Evolutionary conservation across 202 grass and related monocot species (phyloP).

Genomic region (Elaeis oleifera): DNA sequence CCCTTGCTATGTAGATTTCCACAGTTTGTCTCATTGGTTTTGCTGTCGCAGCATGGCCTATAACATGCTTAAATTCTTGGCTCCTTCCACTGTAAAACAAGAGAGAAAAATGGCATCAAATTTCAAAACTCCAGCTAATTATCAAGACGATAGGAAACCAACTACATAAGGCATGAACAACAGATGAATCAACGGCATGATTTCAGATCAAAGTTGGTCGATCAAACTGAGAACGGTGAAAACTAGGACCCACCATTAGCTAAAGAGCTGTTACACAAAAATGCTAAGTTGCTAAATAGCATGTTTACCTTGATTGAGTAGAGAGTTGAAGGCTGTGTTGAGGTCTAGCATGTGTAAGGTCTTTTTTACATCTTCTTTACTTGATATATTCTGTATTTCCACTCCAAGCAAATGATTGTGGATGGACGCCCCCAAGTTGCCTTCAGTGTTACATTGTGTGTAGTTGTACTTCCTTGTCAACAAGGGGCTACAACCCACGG

Average conservation of each 20-base stretch:
- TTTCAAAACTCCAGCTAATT: too few relatives aligned
- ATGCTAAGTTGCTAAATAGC: not conserved
- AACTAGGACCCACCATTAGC: too few relatives aligned
- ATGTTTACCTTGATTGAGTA: not conserved
- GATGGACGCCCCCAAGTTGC: too few relatives aligned
- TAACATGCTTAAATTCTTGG: not conserved
- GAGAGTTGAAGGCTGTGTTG: not conserved
- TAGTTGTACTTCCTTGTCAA: too few relatives aligned
- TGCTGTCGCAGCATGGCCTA: conserved; percentile 7
- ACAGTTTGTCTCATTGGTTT: not conserved
- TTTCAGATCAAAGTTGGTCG: not conserved
- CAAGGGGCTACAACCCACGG: too few relatives aligned
- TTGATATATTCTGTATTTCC: too few relatives aligned
- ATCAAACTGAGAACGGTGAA: too few relatives aligned
- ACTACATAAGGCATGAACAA: not conserved
- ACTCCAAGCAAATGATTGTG: too few relatives aligned
- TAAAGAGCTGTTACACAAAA: too few relatives aligned
- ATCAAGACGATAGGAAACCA: too few relatives aligned
- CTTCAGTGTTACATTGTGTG: too few relatives aligned
- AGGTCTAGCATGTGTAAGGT: not conserved
- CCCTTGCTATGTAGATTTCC: not conserved
- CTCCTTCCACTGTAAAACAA: not conserved
- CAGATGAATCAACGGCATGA: not conserved
- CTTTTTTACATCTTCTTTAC: not conserved
- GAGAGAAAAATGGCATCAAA: not conserved